Percentiles rank a stretch among this genome's conserved stretches.
phyloP scores from a whole-genome alignment of 2,329 filamentous ascomycete genomes.

The Fusarium sp. region DNA sequence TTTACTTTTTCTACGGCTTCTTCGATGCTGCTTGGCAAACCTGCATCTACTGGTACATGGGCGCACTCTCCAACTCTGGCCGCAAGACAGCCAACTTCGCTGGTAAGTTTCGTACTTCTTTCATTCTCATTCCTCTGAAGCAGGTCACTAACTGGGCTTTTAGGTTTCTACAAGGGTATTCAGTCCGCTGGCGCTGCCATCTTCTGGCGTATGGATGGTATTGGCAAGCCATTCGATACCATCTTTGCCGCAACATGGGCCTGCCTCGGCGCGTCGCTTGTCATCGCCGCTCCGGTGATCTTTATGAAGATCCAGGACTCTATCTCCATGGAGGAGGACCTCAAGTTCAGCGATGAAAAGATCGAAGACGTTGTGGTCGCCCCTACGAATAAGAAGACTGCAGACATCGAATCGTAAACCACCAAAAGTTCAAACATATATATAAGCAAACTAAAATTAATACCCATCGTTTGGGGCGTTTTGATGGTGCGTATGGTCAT shows the following conservation, averaged over 20 bases:
- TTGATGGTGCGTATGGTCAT: background rate
- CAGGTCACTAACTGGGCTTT: slow-evolving; percentile 4
- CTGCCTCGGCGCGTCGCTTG: slow-evolving; percentile 75
- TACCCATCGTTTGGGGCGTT: slow-evolving; percentile 21
- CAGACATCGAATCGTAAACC: slow-evolving; percentile 34
- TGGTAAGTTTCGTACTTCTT: slow-evolving; percentile 29
- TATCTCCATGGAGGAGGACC: slow-evolving; percentile 80
- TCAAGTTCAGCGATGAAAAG: slow-evolving; percentile 88
- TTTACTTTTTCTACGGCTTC: slow-evolving; percentile 78
- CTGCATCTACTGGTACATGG: slow-evolving; percentile 74
- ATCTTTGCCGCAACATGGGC: slow-evolving; percentile 80
- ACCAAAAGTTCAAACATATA: background rate
- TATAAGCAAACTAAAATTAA: slow-evolving; percentile 14
- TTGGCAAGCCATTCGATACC: slow-evolving; percentile 68
- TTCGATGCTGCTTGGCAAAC: slow-evolving; percentile 75
- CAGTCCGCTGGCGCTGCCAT: slow-evolving; percentile 47
- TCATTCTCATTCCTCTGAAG: background rate
- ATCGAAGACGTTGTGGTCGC: slow-evolving; percentile 70
- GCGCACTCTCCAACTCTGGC: slow-evolving; percentile 87
- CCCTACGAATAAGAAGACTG: slow-evolving; percentile 27
- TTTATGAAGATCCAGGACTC: slow-evolving; percentile 82
- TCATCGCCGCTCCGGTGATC: slow-evolving; percentile 83
- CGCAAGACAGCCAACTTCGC: slow-evolving; percentile 89
- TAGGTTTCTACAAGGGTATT: slow-evolving; percentile 79
- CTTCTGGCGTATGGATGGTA: slow-evolving; percentile 46